Percentiles rank a stretch among this genome's conserved stretches.
phyloP scores from a whole-genome alignment of 805 yeast species.

The Starmerella tilneyi region DNA sequence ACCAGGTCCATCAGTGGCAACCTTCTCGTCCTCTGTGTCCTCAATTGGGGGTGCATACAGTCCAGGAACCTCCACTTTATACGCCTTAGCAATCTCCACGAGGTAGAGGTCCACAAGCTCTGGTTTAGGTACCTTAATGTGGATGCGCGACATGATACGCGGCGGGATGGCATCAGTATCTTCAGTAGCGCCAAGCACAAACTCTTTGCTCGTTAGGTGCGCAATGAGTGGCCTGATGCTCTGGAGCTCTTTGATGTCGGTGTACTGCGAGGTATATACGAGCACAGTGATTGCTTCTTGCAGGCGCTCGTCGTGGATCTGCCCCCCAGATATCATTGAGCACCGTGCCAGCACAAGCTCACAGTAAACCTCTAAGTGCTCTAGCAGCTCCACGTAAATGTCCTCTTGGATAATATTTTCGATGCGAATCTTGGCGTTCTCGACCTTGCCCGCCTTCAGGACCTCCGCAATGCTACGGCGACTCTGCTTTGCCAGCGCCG shows the following conservation, averaged over 20 bases:
- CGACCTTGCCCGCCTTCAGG: slow-evolving; percentile 58
- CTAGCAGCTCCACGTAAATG: slow-evolving; percentile 65
- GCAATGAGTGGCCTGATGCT: slow-evolving; percentile 52
- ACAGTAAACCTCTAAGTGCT: slow-evolving; percentile 69
- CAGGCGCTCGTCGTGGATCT: slow-evolving; percentile 30
- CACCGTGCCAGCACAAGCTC: slow-evolving; percentile 70
- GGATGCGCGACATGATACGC: slow-evolving; percentile 54
- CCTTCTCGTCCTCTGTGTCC: slow-evolving; percentile 1
- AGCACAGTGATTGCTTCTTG: slow-evolving; percentile 65
- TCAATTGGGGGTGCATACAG: slow-evolving; percentile 25
- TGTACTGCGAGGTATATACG: slow-evolving; percentile 56
- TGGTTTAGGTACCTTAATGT: slow-evolving; percentile 54
- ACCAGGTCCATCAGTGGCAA: background rate
- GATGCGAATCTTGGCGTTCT: slow-evolving; percentile 71
- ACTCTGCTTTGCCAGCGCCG: slow-evolving; percentile 65
- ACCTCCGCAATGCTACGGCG: slow-evolving; percentile 62
- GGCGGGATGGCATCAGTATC: slow-evolving; percentile 51
- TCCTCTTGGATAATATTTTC: slow-evolving; percentile 80
- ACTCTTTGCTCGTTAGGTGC: slow-evolving; percentile 59
- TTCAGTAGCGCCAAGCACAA: slow-evolving; percentile 44
- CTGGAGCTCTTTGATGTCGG: slow-evolving; percentile 64
- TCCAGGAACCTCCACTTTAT: slow-evolving; percentile 62
- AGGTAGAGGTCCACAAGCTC: slow-evolving; percentile 60
- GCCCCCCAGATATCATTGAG: slow-evolving; percentile 39
- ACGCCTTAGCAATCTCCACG: slow-evolving; percentile 70